Base-by-base conservation (phyloP, 1,284 basidiomycete genomes). In the Dichomitus squalens region DNA sequence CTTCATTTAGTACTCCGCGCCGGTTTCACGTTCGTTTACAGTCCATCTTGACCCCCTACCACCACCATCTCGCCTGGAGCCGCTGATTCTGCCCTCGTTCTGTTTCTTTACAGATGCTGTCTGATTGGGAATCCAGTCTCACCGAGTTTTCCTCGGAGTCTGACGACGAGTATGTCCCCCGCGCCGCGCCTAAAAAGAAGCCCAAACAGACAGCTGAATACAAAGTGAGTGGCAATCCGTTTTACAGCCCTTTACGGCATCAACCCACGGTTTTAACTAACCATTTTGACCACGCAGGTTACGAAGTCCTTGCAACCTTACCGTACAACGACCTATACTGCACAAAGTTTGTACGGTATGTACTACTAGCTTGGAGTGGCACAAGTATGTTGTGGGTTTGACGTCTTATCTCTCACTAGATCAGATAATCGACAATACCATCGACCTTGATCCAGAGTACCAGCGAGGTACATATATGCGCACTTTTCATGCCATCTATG, bases 381-480 rank as follows among this genome's bases (percentile, higher is more conserved):
- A n/a, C 8, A 27, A 44, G 41, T n/a, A n/a, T 29, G 25, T 23
- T 27, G 41, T 12, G 41, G 25, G 25, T 23, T 29, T 29, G 41
- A 44, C 16, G 11, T 18, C 16, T 18, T 44, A 44, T 64, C 16
- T 41, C 8, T 27, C 46, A 55, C 25, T 38, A 82, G 80, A 82
- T 63, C 76, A 80, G 65, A 79, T 84, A 49, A 63, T 76, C 7
- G 75, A 80, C 29, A 72, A 74, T 23, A 64, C 68, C 18, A 78
- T 84, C 47, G 71, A 82, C 55, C 70, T 83, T 23, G 74, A 83
- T 64, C 82, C 82, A 0, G 80, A 80, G 46, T 83, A 83, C 66
- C 81, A 83, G 59, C 71, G 82, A 68, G 81, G 82, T 79, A 51
- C 57, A 71, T 51, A 27, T 21, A 14, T 35, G 9, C 49, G 39